Conservation (phyloP, 345 rosid species). For the Noccaea caerulescens region DNA sequence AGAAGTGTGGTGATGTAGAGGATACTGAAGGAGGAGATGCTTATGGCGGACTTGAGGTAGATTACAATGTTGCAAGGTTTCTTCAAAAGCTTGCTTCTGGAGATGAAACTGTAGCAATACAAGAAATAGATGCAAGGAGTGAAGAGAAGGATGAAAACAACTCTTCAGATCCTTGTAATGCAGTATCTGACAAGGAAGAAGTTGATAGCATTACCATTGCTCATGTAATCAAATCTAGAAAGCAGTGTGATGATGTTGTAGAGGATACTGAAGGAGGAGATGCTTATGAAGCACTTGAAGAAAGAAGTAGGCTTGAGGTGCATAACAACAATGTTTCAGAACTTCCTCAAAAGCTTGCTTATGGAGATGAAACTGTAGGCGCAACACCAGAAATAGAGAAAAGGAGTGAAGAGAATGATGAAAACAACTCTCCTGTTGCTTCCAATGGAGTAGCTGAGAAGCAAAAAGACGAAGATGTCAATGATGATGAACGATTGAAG, state of each 20-base stretch:
- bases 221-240: background rate
- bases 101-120: background rate
- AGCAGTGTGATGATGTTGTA: background rate
- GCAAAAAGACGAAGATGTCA: background rate
- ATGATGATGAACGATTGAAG: background rate
- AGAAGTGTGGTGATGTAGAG: constrained; percentile 17
- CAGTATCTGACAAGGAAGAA: constrained; percentile 6
- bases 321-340: background rate
- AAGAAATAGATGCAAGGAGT: background rate
- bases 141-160: background rate
- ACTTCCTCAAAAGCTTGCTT: constrained; percentile 1
- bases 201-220: constrained; percentile 16
- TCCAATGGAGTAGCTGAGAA: constrained; percentile 1
- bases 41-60: background rate
- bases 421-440: constrained; percentile 6
- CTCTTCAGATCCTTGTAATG: constrained; percentile 1
- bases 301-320: background rate
- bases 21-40: constrained; percentile 1
- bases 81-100: constrained; percentile 3
- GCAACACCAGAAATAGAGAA: background rate
- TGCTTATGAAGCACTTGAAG: background rate
- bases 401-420: constrained; percentile 11
- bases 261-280: constrained; percentile 4
- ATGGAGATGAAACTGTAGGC: background rate
- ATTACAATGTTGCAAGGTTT: constrained; percentile 6